Base-by-base conservation (phyloP, 331 rosid species). In the Malus hybrid region DNA sequence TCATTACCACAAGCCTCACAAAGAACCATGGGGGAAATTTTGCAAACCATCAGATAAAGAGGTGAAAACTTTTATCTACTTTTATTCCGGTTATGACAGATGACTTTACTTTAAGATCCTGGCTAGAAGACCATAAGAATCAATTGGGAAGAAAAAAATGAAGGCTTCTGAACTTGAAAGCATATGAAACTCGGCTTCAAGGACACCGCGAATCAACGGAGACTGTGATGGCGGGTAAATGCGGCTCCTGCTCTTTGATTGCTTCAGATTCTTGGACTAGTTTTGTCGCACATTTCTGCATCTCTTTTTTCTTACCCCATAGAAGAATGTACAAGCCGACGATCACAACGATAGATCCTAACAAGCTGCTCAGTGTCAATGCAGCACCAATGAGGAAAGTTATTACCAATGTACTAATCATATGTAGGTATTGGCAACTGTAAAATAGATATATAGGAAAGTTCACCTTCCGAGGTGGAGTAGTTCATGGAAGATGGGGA, bases 261-360 rank as follows among this genome's bases (percentile, higher is more conserved):
- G 81, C 89, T 69, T 80, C 85, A 50, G 82, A 73, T 74, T 82
- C 82, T 63, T 87, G 90, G 16, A 34, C 84, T 42, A 65, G 39
- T 82, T 79, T 84, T n/a, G 27, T 27, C 70, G 63, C 79, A 65
- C 76, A 76, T 18, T 68, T 86, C 84, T 85, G 78, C 88, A 79
- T 85, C 64, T 93, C 98, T 54, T 75, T 85, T 69, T 77, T 91
- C 88, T 93, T 93, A 20, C 96, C 98, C 96, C 98, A 91, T 0
- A 93, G 90, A 44, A 93, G 91, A 75, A 86, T 83, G 87, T 93
- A 91, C 68, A 91, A 57, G 80, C 98, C 98, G 6, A 87, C 70
- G 74, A 88, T 90, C 75, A 90, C 97, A 76, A 88, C 50, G 18
- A 87, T 67, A 10, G 97, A 91, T 34, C 98, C 98, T 82, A 90